phyloP scores from a whole-genome alignment of 2,329 filamentous ascomycete genomes.

The Boeremia lycopersici region DNA sequence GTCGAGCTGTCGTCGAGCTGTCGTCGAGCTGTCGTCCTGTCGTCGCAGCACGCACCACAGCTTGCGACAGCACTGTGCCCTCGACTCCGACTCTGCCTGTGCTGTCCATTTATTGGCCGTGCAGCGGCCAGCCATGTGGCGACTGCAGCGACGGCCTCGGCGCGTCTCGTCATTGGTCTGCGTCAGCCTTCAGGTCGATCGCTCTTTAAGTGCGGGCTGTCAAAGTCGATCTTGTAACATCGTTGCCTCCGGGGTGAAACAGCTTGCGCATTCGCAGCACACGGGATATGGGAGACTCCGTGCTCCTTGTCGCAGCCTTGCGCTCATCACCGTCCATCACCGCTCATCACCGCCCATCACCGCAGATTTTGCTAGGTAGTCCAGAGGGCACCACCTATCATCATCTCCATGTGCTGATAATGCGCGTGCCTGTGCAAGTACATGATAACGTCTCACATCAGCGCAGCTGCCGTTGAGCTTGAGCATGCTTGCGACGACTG shows the following conservation, averaged over 20 bases:
- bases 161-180: conserved; percentile 10
- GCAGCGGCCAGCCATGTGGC: conserved; percentile 10
- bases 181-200: conserved; percentile 8
- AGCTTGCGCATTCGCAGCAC: conserved; percentile 6
- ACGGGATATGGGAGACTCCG: not conserved
- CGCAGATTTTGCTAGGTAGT: not conserved
- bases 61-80: conserved; percentile 3
- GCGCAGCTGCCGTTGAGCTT: not conserved
- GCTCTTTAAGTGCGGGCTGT: not conserved
- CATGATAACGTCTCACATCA: conserved; percentile 1
- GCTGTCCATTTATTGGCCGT: conserved; percentile 1
- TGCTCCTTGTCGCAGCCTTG: not conserved
- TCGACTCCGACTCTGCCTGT: not conserved
- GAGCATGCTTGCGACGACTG: conserved; percentile 7
- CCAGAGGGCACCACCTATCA: not conserved
- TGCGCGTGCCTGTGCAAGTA: not conserved
- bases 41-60: not conserved
- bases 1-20: not conserved
- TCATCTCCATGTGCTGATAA: not conserved
- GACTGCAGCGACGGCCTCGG: conserved; percentile 8
- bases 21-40: no score
- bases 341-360: not conserved
- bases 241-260: conserved; percentile 13
- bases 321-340: not conserved
- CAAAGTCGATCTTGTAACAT: conserved; percentile 18